phyloP scores from a whole-genome alignment of 1,284 basidiomycete species.

The Fomitopsis palustris region DNA sequence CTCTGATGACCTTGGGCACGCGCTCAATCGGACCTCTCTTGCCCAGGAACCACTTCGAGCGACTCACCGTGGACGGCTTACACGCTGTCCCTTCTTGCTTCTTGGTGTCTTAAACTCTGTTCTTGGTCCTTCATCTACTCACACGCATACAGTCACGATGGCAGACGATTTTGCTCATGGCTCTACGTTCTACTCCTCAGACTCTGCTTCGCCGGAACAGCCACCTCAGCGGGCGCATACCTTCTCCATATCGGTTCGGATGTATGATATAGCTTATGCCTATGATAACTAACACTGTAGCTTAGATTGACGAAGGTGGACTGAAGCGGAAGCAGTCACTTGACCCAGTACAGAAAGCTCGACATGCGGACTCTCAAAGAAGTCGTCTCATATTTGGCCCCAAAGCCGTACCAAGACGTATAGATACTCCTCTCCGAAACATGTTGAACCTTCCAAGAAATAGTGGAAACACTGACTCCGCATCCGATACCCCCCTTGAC shows the following conservation, averaged over 20 bases:
- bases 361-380: conserved; percentile 9
- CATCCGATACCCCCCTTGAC: not conserved
- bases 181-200: not conserved
- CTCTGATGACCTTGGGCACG: too few species aligned
- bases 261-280: not conserved
- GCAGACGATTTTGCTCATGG: not conserved
- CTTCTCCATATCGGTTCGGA: not conserved
- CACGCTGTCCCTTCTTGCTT: not conserved
- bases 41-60: not conserved
- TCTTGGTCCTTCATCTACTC: not conserved
- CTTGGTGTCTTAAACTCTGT: not conserved
- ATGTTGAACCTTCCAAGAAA: not conserved
- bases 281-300: not conserved
- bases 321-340: conserved; percentile 2
- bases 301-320: not conserved
- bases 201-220: not conserved
- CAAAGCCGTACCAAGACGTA: conserved; percentile 8
- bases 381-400: conserved; percentile 12
- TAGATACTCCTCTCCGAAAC: not conserved
- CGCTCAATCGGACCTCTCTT: not conserved
- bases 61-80: not conserved
- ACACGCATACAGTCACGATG: not conserved
- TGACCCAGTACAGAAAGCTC: conserved; percentile 7
- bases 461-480: not conserved
- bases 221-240: not conserved